phyloP scores from a whole-genome alignment of 164 flowering plant genomes.

The Chloranthus sessilifolius region DNA sequence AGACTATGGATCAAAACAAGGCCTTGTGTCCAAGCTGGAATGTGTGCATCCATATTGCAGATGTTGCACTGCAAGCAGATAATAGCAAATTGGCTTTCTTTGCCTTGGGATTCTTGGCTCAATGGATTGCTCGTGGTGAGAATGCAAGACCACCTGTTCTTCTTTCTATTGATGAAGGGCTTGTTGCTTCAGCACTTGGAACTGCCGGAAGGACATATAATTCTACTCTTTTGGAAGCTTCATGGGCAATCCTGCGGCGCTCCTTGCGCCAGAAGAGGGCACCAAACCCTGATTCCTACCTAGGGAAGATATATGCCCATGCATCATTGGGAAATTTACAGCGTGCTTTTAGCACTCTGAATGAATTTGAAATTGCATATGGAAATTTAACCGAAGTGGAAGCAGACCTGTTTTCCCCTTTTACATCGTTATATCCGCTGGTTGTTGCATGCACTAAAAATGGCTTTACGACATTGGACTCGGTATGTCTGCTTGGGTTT shows the following conservation, averaged over 20 bases:
- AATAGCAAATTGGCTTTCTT: constrained; percentile 69
- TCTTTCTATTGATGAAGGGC: constrained; percentile 78
- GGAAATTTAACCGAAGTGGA: constrained; percentile 36
- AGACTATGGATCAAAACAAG: constrained; percentile 88
- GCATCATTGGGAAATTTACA: constrained; percentile 70
- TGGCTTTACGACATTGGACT: constrained; percentile 85
- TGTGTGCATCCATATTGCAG: constrained; percentile 54
- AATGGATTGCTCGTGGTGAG: constrained; percentile 74
- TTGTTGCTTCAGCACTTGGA: constrained; percentile 60
- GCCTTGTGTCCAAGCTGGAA: constrained; percentile 74
- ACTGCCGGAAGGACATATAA: constrained; percentile 73
- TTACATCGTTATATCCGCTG: constrained; percentile 73
- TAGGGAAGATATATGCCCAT: constrained; percentile 70
- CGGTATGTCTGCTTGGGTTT: constrained; percentile 32
- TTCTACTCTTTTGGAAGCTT: constrained; percentile 66
- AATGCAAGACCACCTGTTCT: constrained; percentile 48
- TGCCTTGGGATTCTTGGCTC: constrained; percentile 75
- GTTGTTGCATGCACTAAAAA: constrained; percentile 80
- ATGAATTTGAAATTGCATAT: constrained; percentile 66
- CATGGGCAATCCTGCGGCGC: constrained; percentile 74
- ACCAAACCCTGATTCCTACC: constrained; percentile 68
- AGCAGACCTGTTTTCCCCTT: constrained; percentile 80
- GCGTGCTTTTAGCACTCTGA: constrained; percentile 65
- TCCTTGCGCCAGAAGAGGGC: constrained; percentile 69
- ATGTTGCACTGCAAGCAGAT: constrained; percentile 64